Conservation (phyloP, 345 rosid genomes). For the Anastatica hierochuntica region DNA sequence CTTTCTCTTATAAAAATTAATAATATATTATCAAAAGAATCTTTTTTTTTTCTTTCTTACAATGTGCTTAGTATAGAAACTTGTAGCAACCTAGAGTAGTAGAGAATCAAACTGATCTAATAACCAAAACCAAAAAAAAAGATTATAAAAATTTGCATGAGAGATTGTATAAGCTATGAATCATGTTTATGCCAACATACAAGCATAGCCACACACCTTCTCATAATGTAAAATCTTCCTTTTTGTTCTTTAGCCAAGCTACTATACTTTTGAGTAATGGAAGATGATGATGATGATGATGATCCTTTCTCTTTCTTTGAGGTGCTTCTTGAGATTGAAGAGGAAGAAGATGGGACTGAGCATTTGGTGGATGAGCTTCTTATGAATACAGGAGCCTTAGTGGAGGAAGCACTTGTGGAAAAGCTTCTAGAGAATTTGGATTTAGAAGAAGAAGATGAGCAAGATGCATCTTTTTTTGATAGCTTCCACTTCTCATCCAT, state of each 20-base stretch:
- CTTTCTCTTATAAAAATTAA: conserved; percentile 13
- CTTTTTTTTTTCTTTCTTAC: conserved; percentile 31
- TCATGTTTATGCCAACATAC: conserved; percentile 97
- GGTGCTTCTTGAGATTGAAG: conserved; percentile 38
- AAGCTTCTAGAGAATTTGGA: conserved; percentile 28
- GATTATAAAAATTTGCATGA: conserved; percentile 1
- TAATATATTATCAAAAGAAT: conserved; percentile 25
- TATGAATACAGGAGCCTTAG: conserved; percentile 30
- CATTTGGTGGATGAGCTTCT: conserved; percentile 48
- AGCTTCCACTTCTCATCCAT: conserved; percentile 83
- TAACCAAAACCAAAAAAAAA: background rate
- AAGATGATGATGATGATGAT: conserved; percentile 26
- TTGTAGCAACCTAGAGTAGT: conserved; percentile 31
- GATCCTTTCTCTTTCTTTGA: conserved; percentile 57
- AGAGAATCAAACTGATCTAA: conserved; percentile 26
- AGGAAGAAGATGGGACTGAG: conserved; percentile 24
- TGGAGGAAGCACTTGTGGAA: background rate
- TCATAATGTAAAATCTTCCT: conserved; percentile 90
- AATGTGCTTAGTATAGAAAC: conserved; percentile 29
- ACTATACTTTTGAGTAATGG: conserved; percentile 62
- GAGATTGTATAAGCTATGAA: conserved; percentile 30
- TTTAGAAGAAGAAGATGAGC: conserved; percentile 31
- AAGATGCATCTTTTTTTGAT: conserved; percentile 43
- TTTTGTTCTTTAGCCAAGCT: conserved; percentile 91
- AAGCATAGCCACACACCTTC: conserved; percentile 97